phyloP scores from a whole-genome alignment of 1,139 yeast genomes.

The Sporopachydermia cereana region DNA sequence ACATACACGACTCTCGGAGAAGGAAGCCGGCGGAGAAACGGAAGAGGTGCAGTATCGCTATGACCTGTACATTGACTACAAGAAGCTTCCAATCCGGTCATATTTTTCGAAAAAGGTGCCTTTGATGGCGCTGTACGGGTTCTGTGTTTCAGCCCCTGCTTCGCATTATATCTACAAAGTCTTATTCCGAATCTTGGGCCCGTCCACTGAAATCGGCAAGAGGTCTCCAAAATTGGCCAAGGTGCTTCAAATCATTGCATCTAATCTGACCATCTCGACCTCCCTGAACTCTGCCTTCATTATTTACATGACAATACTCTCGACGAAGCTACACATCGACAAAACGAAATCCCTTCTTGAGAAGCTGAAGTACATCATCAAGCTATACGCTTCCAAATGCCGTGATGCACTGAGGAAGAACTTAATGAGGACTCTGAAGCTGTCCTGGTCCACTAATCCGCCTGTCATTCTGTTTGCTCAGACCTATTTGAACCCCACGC shows the following conservation, averaged over 20 bases:
- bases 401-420: conserved; percentile 36
- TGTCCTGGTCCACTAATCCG: conserved; percentile 57
- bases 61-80: conserved; percentile 26
- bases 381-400: conserved; percentile 14
- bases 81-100: conserved; percentile 19
- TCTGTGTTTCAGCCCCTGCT: conserved; percentile 59
- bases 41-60: conserved; percentile 21
- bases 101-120: conserved; percentile 34
- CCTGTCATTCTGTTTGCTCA: conserved; percentile 62
- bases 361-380: neutral
- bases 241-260: conserved; percentile 45
- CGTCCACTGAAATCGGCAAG: conserved; percentile 11
- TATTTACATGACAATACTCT: conserved; percentile 30
- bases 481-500: conserved; percentile 53
- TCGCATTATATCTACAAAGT: conserved; percentile 48
- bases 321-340: neutral
- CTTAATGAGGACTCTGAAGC: conserved; percentile 44
- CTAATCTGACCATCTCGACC: conserved; percentile 57
- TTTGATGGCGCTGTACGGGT: conserved; percentile 65
- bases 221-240: conserved; percentile 29
- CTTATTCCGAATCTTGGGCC: conserved; percentile 33
- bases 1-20: conserved; percentile 15
- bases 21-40: conserved; percentile 12
- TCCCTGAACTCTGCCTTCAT: conserved; percentile 45
- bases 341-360: neutral